These are phyloP conservation scores for Cyclotella kingstonii DNA, from an alignment of 108 stramenopile species.

Conservation along the genomic window DNA sequence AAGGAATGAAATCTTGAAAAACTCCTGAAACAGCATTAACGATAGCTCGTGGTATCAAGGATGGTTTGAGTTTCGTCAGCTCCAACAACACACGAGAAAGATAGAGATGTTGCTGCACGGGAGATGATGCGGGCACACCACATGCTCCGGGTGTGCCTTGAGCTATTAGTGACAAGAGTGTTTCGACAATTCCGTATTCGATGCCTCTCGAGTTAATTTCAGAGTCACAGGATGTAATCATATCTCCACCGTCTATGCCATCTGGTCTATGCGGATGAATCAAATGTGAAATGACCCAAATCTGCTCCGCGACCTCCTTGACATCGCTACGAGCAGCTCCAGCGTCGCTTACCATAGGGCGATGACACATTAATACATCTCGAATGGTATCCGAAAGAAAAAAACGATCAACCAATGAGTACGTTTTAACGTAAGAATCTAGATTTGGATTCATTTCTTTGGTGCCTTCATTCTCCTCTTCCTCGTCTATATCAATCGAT, in stretches of 20 bases:
- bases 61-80: slow-evolving; percentile 69
- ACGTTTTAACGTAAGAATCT: slow-evolving; percentile 54
- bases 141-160: slow-evolving; percentile 51
- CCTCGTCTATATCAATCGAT: slow-evolving; percentile 49
- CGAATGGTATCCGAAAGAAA: slow-evolving; percentile 73
- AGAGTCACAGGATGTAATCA: background rate
- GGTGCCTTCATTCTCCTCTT: slow-evolving; percentile 47
- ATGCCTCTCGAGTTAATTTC: slow-evolving; percentile 42
- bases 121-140: slow-evolving; percentile 23
- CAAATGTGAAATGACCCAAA: slow-evolving; percentile 57
- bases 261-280: slow-evolving; percentile 13
- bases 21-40: slow-evolving; percentile 65
- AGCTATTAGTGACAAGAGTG: slow-evolving; percentile 63
- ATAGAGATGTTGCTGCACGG: slow-evolving; percentile 44
- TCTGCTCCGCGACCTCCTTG: slow-evolving; percentile 73
- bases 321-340: slow-evolving; percentile 66
- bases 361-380: slow-evolving; percentile 71
- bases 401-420: slow-evolving; percentile 69
- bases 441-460: slow-evolving; percentile 59
- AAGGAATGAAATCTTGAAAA: slow-evolving; percentile 76
- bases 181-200: slow-evolving; percentile 75
- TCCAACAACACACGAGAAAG: slow-evolving; percentile 79
- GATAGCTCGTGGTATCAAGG: slow-evolving; percentile 64
- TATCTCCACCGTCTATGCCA: background rate
- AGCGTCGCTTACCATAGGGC: slow-evolving; percentile 58